A percentile compares a stretch with the other conserved stretches of the same genome.
These are phyloP conservation scores for Physocladia obscura DNA, from an alignment of 192 early-diverging fungal genomes.

Conservation along the genomic window DNA sequence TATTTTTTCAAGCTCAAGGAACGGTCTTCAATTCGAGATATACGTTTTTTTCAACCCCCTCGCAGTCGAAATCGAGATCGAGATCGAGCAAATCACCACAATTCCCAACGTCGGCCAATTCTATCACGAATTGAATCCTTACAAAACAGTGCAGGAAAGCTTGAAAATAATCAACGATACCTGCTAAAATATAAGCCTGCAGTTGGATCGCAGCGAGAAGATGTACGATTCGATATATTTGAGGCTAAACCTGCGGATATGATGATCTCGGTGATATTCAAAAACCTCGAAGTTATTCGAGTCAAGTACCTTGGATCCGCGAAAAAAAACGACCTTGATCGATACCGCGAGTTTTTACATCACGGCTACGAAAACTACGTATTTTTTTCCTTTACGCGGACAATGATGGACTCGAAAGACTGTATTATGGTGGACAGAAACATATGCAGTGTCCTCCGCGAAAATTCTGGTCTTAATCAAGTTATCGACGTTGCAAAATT, in stretches of 20 bases:
- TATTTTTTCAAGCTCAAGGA: too few relatives aligned
- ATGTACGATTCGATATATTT: too few relatives aligned
- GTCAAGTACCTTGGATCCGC: background rate
- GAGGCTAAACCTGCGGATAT: background rate
- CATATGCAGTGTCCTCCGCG: background rate
- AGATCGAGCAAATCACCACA: too few relatives aligned
- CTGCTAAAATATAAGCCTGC: too few relatives aligned
- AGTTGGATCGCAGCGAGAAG: too few relatives aligned
- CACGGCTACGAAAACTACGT: background rate
- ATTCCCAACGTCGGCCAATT: too few relatives aligned
- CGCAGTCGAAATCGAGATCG: too few relatives aligned
- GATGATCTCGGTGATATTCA: background rate
- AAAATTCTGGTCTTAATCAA: background rate
- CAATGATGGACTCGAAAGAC: background rate
- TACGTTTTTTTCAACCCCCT: too few relatives aligned
- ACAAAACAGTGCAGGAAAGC: too few relatives aligned
- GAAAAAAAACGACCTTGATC: background rate
- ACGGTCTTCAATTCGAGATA: too few relatives aligned
- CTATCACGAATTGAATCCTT: too few relatives aligned
- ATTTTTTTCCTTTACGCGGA: background rate
- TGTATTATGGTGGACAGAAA: background rate
- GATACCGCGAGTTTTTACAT: conserved; percentile 11
- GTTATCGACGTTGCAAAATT: background rate
- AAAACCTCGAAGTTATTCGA: background rate
- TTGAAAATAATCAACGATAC: too few relatives aligned